Percentiles rank a stretch among this genome's conserved stretches.
phyloP scores from a whole-genome alignment of 352 stramenopile genomes.

The Pythium biforme region DNA sequence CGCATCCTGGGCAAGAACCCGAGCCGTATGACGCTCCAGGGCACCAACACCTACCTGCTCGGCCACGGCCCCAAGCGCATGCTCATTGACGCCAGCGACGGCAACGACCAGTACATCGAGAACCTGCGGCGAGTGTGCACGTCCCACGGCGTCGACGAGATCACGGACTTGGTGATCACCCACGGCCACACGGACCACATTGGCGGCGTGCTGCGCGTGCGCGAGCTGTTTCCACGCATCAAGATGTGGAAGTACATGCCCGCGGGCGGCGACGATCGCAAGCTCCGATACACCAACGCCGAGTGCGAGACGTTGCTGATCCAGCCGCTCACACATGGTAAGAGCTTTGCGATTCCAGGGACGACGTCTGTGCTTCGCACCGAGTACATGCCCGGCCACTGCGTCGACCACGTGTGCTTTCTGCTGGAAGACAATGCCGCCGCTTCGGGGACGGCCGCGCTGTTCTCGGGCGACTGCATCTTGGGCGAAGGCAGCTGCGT shows the following conservation, averaged over 20 bases:
- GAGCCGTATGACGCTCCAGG: conserved; percentile 84
- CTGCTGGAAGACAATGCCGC: conserved; percentile 38
- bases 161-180: conserved; percentile 84
- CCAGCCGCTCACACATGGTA: conserved; percentile 34
- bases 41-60: conserved; percentile 91
- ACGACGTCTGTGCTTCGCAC: conserved; percentile 36
- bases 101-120: conserved; percentile 52
- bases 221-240: conserved; percentile 48
- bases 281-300: conserved; percentile 45
- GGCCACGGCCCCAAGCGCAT: conserved; percentile 57
- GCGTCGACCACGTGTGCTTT: conserved; percentile 84
- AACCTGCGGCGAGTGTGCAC: conserved; percentile 45
- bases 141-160: conserved; percentile 39
- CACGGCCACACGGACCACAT: conserved; percentile 90
- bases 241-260: conserved; percentile 75
- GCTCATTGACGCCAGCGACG: conserved; percentile 82
- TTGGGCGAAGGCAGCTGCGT: conserved; percentile 82
- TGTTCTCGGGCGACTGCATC: conserved; percentile 88
- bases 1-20: conserved; percentile 84
- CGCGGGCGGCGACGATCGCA: conserved; percentile 29
- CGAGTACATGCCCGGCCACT: conserved; percentile 84
- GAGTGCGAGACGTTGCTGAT: conserved; percentile 52
- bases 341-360: conserved; percentile 32
- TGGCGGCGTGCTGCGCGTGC: conserved; percentile 68
- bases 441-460: not conserved